These are phyloP conservation scores for Crepidotus variabilis DNA, from an alignment of 768 basidiomycete genomes.

Conservation along the genomic window DNA sequence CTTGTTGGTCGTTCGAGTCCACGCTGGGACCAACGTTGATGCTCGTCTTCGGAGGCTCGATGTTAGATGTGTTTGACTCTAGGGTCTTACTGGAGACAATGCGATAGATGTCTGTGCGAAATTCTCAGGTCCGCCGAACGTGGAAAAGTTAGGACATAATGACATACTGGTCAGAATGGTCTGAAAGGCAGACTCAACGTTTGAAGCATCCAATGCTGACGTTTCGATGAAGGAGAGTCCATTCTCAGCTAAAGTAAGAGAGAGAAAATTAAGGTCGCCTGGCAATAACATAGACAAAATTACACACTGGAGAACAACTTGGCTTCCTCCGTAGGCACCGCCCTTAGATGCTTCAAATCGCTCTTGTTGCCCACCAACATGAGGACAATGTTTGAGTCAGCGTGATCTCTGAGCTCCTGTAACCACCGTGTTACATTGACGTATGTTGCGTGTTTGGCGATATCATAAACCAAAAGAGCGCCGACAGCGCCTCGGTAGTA, in stretches of 20 bases:
- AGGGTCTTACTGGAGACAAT: constrained; percentile 95
- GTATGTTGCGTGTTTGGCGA: constrained; percentile 92
- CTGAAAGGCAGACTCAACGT: constrained; percentile 97
- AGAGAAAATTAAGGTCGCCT: constrained; percentile 7
- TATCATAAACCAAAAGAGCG: constrained; percentile 90
- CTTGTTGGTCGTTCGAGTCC: constrained; percentile 53
- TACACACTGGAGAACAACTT: constrained; percentile 81
- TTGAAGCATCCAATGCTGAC: constrained; percentile 98
- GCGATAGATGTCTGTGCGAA: constrained; percentile 83
- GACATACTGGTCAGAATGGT: constrained; percentile 91
- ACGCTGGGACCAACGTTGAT: constrained; percentile 79
- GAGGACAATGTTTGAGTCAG: constrained; percentile 89
- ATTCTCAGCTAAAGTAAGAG: constrained; percentile 66
- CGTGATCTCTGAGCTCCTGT: constrained; percentile 95
- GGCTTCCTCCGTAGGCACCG: constrained; percentile 97
- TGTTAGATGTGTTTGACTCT: constrained; percentile 76
- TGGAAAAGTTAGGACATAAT: constrained; percentile 18
- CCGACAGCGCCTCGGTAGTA: constrained; percentile 98
- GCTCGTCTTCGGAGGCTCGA: constrained; percentile 78
- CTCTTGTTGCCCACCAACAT: constrained; percentile 99
- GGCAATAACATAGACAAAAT: neutral
- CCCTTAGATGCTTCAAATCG: constrained; percentile 96
- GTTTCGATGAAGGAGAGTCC: constrained; percentile 96
- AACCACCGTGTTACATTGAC: constrained; percentile 94
- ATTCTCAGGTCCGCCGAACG: neutral